phyloP scores from a whole-genome alignment of 148 eudicot species.

The Rhododendron griersonianum region DNA sequence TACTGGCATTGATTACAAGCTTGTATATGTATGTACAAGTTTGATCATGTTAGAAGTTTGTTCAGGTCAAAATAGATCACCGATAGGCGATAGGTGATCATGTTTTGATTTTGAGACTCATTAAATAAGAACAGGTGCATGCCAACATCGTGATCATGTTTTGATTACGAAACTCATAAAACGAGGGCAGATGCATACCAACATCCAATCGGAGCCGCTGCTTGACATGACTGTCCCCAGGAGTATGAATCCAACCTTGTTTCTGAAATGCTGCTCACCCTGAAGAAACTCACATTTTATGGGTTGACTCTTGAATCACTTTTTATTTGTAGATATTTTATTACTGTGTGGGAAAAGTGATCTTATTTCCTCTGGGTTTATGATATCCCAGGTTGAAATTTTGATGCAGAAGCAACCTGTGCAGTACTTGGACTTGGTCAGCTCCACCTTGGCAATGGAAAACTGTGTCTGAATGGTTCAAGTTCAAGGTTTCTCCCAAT shows the following conservation, averaged over 20 bases:
- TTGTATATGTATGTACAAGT: not conserved
- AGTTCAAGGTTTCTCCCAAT: not conserved
- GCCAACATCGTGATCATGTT: slow-evolving; percentile 21
- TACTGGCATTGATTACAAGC: not conserved
- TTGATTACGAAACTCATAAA: not conserved
- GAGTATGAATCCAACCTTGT: slow-evolving; percentile 16
- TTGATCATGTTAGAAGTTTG: not conserved
- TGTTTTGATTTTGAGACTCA: not conserved
- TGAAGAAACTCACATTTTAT: not conserved
- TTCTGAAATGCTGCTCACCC: not conserved
- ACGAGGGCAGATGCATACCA: slow-evolving; percentile 25
- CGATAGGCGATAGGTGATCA: not conserved
- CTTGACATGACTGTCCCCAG: slow-evolving; percentile 30
- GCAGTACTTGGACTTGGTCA: slow-evolving; percentile 7
- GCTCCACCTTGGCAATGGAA: not conserved
- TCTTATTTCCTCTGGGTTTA: not conserved
- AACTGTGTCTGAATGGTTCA: not conserved
- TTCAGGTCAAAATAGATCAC: not conserved
- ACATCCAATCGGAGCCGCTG: slow-evolving; percentile 22
- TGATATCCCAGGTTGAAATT: not conserved
- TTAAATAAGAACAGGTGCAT: slow-evolving; percentile 10
- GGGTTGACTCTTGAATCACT: slow-evolving; percentile 3
- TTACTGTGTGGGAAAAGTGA: slow-evolving; percentile 2
- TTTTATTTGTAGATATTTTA: not conserved
- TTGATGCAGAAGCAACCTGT: not conserved